phyloP scores from a whole-genome alignment of 345 rosid genomes.

The Boechera divaricarpa region DNA sequence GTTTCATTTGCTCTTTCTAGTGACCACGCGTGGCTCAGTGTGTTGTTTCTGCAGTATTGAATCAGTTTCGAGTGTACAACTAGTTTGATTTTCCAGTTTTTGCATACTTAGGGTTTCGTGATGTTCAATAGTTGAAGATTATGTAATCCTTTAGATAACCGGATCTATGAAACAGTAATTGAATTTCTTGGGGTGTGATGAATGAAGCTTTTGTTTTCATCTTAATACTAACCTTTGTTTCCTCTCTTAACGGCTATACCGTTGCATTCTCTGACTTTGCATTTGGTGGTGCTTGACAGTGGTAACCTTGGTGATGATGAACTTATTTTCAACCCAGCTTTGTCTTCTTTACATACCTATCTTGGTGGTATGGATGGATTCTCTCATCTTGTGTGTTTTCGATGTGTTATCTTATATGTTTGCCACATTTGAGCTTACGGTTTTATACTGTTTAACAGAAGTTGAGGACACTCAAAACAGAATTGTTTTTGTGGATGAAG shows the following conservation, averaged over 20 bases:
- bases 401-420: neutral
- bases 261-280: neutral
- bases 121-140: neutral
- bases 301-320: conserved; percentile 45
- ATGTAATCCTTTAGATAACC: neutral
- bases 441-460: conserved; percentile 52
- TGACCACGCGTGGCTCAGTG: neutral
- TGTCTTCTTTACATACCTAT: conserved; percentile 90
- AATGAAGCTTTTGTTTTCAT: conserved; percentile 5
- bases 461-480: conserved; percentile 85
- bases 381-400: neutral
- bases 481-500: conserved; percentile 79
- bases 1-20: neutral
- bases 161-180: neutral
- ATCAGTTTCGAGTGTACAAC: neutral
- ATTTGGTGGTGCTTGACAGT: conserved; percentile 21
- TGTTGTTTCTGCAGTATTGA: neutral
- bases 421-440: neutral
- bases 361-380: conserved; percentile 74
- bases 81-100: conserved; percentile 13
- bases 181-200: neutral
- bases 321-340: conserved; percentile 64
- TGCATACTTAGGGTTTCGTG: conserved; percentile 21
- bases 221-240: neutral
- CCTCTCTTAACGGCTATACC: neutral